Percentiles rank a stretch among this genome's conserved stretches.
Evolutionary conservation across 805 yeast species (phyloP).

Genomic region (Candida golubevii): DNA sequence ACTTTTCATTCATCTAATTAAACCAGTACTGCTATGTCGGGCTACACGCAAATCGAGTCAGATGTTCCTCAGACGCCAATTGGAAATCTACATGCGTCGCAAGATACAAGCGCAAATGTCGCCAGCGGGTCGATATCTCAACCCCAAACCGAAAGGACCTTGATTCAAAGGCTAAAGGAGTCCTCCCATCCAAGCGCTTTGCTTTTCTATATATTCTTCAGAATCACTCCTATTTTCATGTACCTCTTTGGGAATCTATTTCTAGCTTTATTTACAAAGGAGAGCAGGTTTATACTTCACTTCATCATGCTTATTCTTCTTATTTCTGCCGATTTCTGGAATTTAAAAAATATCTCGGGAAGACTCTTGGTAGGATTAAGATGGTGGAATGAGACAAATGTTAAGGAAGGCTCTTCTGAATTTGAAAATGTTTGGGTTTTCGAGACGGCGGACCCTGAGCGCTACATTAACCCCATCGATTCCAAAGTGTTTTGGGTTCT

Average conservation of each 20-base stretch:
- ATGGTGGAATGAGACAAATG: conserved; percentile 87
- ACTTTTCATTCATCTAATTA: too few relatives aligned
- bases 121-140: conserved; percentile 4
- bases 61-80: conserved; percentile 14
- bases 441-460: conserved; percentile 72
- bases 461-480: conserved; percentile 84
- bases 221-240: conserved; percentile 58
- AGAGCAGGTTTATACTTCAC: conserved; percentile 54
- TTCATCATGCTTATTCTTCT: conserved; percentile 75
- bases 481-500: conserved; percentile 85
- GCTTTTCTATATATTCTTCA: conserved; percentile 55
- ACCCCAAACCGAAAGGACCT: conserved; percentile 20
- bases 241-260: conserved; percentile 71
- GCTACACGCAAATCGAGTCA: conserved; percentile 30
- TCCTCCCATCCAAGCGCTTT: conserved; percentile 85
- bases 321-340: conserved; percentile 90
- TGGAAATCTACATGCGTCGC: background rate
- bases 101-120: background rate
- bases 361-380: conserved; percentile 83
- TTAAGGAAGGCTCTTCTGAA: conserved; percentile 37
- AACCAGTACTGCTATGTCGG: conserved; percentile 7
- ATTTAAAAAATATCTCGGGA: conserved; percentile 87
- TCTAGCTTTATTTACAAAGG: conserved; percentile 39
- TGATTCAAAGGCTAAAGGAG: conserved; percentile 43
- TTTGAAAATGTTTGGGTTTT: conserved; percentile 77